Conservation (phyloP, 2,329 filamentous ascomycete species). For the Neonectria ditissima region DNA sequence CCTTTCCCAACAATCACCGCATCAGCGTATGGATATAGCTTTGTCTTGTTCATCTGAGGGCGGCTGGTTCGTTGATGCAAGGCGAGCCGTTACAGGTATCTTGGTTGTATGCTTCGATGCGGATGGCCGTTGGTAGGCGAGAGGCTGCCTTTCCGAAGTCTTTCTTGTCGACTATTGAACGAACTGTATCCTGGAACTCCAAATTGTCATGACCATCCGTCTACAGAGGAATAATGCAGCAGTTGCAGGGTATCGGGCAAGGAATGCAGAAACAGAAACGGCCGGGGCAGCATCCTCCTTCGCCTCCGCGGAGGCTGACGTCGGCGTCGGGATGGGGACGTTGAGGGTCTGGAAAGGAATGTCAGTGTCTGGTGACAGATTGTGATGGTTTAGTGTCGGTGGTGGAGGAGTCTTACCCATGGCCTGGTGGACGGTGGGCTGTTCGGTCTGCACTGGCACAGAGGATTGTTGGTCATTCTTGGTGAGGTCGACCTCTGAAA, state of each 20-base stretch:
- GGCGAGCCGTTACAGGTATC: too few relatives aligned
- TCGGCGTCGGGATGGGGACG: constrained; percentile 19
- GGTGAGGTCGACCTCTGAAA: background rate
- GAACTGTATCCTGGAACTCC: background rate
- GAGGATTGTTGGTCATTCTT: constrained; percentile 3
- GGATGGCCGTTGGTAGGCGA: background rate
- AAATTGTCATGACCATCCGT: too few relatives aligned
- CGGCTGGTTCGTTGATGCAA: background rate
- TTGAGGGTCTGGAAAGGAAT: constrained; percentile 14
- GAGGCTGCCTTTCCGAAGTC: background rate
- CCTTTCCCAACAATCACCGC: background rate
- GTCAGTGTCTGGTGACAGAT: background rate
- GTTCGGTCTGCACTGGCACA: constrained; percentile 13
- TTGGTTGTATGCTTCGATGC: too few relatives aligned
- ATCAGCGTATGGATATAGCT: background rate
- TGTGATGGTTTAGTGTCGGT: background rate
- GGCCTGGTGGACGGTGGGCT: constrained; percentile 13
- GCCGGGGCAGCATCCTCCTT: constrained; percentile 42
- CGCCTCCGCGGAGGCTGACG: constrained; percentile 19
- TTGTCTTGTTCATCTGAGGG: background rate
- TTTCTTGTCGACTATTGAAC: background rate
- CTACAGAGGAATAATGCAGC: constrained; percentile 48
- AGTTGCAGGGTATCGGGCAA: constrained; percentile 54
- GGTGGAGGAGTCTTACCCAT: constrained; percentile 14
- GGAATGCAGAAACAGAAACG: constrained; percentile 55